Percentiles rank a stretch among this genome's conserved stretches.
Conservation (phyloP, 2,329 filamentous ascomycete genomes). For the Fusarium hostae region DNA sequence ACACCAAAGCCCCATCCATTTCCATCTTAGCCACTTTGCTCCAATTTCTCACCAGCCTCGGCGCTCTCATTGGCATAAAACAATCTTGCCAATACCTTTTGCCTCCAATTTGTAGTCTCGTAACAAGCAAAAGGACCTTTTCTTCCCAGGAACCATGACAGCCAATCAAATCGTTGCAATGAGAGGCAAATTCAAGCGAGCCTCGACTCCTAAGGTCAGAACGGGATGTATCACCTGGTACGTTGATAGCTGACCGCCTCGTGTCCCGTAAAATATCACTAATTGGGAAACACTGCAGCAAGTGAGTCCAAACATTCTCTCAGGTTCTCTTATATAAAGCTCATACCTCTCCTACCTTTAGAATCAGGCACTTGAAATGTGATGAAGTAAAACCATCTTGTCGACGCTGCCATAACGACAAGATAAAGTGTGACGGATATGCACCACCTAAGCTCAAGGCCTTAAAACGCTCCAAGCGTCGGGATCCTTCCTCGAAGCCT, state of each 20-base stretch:
- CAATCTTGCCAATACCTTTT: neutral
- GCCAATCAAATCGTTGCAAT: neutral
- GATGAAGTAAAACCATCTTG: constrained; percentile 13
- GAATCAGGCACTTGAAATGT: constrained; percentile 10
- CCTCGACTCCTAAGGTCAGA: constrained; percentile 8
- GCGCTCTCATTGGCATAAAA: neutral
- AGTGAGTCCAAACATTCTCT: neutral
- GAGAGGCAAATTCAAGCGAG: constrained; percentile 7
- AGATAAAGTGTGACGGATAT: constrained; percentile 17
- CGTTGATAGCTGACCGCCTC: neutral
- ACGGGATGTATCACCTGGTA: constrained; percentile 21
- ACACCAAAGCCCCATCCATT: neutral
- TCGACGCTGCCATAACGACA: constrained; percentile 17
- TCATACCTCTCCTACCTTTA: neutral
- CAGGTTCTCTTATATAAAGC: neutral
- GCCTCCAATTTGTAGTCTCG: constrained; percentile 7
- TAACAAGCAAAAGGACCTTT: neutral
- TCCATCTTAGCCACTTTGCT: neutral
- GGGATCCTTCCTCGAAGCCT: neutral
- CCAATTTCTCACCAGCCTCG: neutral
- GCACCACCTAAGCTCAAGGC: constrained; percentile 2
- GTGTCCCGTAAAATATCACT: constrained; percentile 1
- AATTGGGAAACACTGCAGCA: neutral
- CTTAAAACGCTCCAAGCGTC: neutral
- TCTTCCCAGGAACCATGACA: neutral